These are phyloP conservation scores for Diversispora epigaea DNA, from an alignment of 192 early-diverging fungal species.

Conservation along the genomic window DNA sequence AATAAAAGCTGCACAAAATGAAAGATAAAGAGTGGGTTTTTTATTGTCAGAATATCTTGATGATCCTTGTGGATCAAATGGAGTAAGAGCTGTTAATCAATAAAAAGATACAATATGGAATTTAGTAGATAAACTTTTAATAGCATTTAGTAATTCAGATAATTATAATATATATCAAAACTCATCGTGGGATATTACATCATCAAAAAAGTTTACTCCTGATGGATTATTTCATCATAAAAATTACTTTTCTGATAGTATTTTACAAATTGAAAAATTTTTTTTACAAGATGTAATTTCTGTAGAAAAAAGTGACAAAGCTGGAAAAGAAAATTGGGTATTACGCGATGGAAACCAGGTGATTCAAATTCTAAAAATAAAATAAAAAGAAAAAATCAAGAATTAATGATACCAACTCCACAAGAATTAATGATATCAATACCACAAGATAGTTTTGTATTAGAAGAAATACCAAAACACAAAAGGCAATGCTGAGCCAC, in stretches of 20 bases:
- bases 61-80: too few relatives aligned
- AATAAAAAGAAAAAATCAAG: neutral
- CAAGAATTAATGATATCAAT: neutral
- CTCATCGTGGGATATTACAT: neutral
- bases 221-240: neutral
- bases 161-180: neutral
- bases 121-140: neutral
- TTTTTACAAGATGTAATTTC: neutral
- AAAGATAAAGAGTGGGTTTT: too few relatives aligned
- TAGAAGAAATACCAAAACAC: too few relatives aligned
- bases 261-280: neutral
- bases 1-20: too few relatives aligned
- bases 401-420: neutral
- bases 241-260: neutral
- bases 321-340: neutral
- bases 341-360: neutral
- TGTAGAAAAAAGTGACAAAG: neutral
- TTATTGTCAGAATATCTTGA: too few relatives aligned
- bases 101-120: neutral
- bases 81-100: neutral
- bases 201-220: neutral
- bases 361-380: neutral
- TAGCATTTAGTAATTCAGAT: neutral
- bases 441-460: too few relatives aligned
- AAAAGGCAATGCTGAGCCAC: too few relatives aligned